Evolutionary conservation across 2,329 filamentous ascomycete genomes (phyloP), one percentile per base, ranked within the genome.

Genomic region (Aspergillus ruber): DNA sequence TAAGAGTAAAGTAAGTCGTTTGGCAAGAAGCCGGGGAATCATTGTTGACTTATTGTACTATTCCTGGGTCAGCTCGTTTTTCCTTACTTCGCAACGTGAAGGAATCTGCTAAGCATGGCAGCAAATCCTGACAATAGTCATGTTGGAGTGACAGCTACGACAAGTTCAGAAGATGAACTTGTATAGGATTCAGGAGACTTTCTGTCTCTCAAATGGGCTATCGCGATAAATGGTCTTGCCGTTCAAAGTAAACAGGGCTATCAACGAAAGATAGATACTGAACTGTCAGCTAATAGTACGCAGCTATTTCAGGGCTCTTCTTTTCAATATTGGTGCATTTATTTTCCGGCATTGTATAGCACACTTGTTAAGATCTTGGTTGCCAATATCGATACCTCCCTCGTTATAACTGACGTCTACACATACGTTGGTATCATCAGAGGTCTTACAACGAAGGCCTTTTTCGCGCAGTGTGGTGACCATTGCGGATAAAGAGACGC

Each of bases 371-470:
- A 88, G 50, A 32, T 58, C 7, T 88, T 83, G 85, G 77, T 88
- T 2, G 82, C 84, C 2, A 77, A 79, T 46, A 85, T 88, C 47
- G 81, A 87, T 61, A 66, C 78, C 0, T 78, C 74, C 1, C 71
- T 80, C 51, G 81, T 78, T 15, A 84, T 80, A 0, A 85, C 81
- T 0, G 82, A 86, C 49, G 70, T 76, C 0, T 86, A 85, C 63
- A 87, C 82, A 0, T 88, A 88, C 62, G 85, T 88, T 50, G 75
- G 78, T 17, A 76, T 82, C 0, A 73, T 87, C 0, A 1, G 82
- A 88, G 59, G 83, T 86, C 0, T 64, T 89, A 13, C n/a, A 88
- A 88, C 53, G 85, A 89, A 61, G 84, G 85, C 0, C 77, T 89
- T 0, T 84, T 84, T 0, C 75, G 84, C 18, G 81, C 83, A 0